Conservation (phyloP, 1,139 yeast genomes). For the Blastobotrys apis region DNA sequence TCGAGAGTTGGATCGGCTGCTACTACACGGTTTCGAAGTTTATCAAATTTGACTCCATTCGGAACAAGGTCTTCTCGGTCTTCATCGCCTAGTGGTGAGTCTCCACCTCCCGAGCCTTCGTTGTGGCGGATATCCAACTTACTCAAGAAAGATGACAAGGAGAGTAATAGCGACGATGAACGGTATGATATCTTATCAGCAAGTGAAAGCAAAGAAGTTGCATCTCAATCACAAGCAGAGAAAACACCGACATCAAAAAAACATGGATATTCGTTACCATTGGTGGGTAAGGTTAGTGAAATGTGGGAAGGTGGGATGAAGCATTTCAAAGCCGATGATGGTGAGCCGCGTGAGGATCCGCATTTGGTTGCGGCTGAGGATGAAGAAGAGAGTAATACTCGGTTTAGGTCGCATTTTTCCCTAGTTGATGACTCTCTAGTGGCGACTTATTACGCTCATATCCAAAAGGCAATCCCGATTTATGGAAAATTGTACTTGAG, state of each 20-base stretch:
- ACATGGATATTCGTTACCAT: slow-evolving; percentile 16
- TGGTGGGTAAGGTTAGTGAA: slow-evolving; percentile 42
- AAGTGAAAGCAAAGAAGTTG: slow-evolving; percentile 2
- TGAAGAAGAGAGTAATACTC: slow-evolving; percentile 43
- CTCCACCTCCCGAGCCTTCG: too few species aligned
- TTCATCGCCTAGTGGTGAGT: background rate
- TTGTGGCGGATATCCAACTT: too few species aligned
- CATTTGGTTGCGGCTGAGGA: slow-evolving; percentile 46
- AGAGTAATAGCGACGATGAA: slow-evolving; percentile 1
- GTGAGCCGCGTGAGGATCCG: slow-evolving; percentile 19
- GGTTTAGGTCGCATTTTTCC: slow-evolving; percentile 66
- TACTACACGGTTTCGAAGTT: background rate
- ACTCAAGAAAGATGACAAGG: too few species aligned
- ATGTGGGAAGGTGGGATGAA: slow-evolving; percentile 62
- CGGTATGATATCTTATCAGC: slow-evolving; percentile 15
- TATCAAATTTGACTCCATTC: slow-evolving; percentile 5
- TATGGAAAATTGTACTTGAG: slow-evolving; percentile 83
- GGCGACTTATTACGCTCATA: slow-evolving; percentile 68
- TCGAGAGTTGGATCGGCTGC: background rate
- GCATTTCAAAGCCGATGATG: slow-evolving; percentile 48
- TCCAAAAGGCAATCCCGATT: slow-evolving; percentile 66
- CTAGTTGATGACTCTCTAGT: slow-evolving; percentile 51
- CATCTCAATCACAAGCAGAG: background rate
- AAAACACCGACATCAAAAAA: background rate
- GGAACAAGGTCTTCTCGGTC: background rate